phyloP scores from a whole-genome alignment of 106 monocot genomes.

The Dendrobium officinale region DNA sequence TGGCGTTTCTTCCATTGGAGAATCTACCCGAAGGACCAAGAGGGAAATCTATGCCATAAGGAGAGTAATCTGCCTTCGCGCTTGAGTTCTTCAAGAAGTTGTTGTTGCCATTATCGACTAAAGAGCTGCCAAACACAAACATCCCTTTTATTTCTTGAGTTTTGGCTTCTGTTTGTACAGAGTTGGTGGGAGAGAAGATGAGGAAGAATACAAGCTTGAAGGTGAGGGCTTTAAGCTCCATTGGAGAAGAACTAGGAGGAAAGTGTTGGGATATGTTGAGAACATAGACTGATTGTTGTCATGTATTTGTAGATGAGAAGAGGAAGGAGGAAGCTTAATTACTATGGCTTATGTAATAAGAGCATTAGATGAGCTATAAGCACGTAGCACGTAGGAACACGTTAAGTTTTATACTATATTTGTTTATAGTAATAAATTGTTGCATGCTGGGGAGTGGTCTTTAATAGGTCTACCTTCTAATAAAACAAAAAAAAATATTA shows the following conservation, averaged over 20 bases:
- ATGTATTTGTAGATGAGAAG: too few relatives aligned
- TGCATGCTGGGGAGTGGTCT: too few relatives aligned
- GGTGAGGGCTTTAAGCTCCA: not conserved
- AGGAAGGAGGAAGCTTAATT: too few relatives aligned
- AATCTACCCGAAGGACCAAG: conserved; percentile 51
- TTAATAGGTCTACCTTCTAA: too few relatives aligned
- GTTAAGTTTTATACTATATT: too few relatives aligned
- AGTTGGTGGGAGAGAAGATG: not conserved
- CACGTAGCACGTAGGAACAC: too few relatives aligned
- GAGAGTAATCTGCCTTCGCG: conserved; percentile 39
- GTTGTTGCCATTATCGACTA: conserved; percentile 73
- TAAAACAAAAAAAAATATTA: too few relatives aligned
- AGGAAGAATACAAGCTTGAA: not conserved
- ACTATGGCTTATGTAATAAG: too few relatives aligned
- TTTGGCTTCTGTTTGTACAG: not conserved
- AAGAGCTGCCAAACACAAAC: conserved; percentile 69
- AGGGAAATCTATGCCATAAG: conserved; percentile 59
- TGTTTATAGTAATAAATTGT: too few relatives aligned
- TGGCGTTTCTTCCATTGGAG: conserved; percentile 50
- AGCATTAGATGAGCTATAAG: too few relatives aligned
- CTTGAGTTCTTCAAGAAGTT: conserved; percentile 42
- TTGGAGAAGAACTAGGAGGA: not conserved
- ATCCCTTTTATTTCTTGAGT: conserved; percentile 19
- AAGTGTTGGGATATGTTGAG: not conserved
- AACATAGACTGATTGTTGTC: too few relatives aligned